These are phyloP conservation scores for Quercus bicolor DNA, from an alignment of 306 rosid species.

Conservation along the genomic window DNA sequence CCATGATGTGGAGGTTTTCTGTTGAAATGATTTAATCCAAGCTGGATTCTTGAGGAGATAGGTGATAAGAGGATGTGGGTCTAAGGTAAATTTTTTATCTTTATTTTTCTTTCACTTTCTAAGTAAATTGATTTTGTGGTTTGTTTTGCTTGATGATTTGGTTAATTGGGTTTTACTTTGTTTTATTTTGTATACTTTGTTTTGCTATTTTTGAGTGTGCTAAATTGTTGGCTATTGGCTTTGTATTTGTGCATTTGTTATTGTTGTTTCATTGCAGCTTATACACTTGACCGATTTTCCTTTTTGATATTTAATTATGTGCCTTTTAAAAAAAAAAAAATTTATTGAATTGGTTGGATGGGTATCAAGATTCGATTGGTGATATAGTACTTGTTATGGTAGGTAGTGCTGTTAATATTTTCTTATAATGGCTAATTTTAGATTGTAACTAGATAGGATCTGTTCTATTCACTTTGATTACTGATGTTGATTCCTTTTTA, in stretches of 20 bases:
- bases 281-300: conserved; percentile 7
- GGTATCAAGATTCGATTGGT: conserved; percentile 15
- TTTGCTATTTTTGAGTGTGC: conserved; percentile 16
- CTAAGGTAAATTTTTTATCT: conserved; percentile 67
- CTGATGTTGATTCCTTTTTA: conserved; percentile 7
- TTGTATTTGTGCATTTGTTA: conserved; percentile 24
- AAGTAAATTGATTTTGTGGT: conserved; percentile 28
- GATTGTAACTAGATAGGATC: conserved; percentile 47
- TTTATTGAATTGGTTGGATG: conserved; percentile 12
- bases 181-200: conserved; percentile 11
- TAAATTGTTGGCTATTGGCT: conserved; percentile 23
- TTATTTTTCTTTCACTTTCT: conserved; percentile 29
- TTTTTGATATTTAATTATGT: background rate
- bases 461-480: conserved; percentile 27
- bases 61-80: conserved; percentile 60
- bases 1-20: conserved; percentile 29
- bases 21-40: conserved; percentile 51
- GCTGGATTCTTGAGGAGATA: conserved; percentile 40
- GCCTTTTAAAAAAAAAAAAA: too few relatives aligned
- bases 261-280: conserved; percentile 31
- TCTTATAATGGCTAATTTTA: conserved; percentile 8
- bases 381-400: conserved; percentile 30
- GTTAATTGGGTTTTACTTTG: conserved; percentile 30
- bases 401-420: conserved; percentile 14
- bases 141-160: conserved; percentile 24